Percentiles rank a stretch among this genome's conserved stretches.
phyloP scores from a whole-genome alignment of 768 basidiomycete genomes.

The Suillus subluteus region DNA sequence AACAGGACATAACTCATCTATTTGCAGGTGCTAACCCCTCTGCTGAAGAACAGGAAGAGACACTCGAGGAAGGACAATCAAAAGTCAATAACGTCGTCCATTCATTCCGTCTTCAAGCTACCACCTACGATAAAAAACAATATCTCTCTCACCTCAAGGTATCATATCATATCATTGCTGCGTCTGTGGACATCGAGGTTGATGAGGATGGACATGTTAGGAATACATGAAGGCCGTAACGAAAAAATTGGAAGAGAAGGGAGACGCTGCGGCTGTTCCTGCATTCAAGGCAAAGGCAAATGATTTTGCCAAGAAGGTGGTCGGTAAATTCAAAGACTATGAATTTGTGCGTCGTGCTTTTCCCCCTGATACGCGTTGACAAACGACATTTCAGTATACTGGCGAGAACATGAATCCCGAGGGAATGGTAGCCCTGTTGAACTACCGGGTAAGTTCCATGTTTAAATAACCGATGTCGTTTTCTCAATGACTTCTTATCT shows the following conservation, averaged over 20 bases:
- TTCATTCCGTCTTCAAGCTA: conserved; percentile 87
- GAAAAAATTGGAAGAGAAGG: conserved; percentile 50
- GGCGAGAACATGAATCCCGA: conserved; percentile 82
- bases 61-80: conserved; percentile 54
- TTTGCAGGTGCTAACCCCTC: conserved; percentile 88
- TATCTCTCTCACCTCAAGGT: conserved; percentile 84
- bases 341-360: conserved; percentile 71
- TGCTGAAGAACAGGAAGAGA: conserved; percentile 82
- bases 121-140: conserved; percentile 89
- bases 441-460: conserved; percentile 75
- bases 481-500: conserved; percentile 18
- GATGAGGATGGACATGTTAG: conserved; percentile 39
- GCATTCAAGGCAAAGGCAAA: conserved; percentile 81
- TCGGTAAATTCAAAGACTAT: conserved; percentile 89
- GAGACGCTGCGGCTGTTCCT: conserved; percentile 45
- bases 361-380: background rate
- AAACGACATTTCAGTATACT: conserved; percentile 51
- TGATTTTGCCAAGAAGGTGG: conserved; percentile 83
- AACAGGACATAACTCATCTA: background rate
- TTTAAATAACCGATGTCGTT: background rate
- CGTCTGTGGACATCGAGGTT: background rate
- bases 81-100: conserved; percentile 87
- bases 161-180: conserved; percentile 21
- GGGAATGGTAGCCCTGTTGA: conserved; percentile 92
- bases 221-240: conserved; percentile 96